Evolutionary conservation across 345 rosid genomes (phyloP), one percentile per base, ranked within the genome.

Genomic region (Euphorbia peplus): DNA sequence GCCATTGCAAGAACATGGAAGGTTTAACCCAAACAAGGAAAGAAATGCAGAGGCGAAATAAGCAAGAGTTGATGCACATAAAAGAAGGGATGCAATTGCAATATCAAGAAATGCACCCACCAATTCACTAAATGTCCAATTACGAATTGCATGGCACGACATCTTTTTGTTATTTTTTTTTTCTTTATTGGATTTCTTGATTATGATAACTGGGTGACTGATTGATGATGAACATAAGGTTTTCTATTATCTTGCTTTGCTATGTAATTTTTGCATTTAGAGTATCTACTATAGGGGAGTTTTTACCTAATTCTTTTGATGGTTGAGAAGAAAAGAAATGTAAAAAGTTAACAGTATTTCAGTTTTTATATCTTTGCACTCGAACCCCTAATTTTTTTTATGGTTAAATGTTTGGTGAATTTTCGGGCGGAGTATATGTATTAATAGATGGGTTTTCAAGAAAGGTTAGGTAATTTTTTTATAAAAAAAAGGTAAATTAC

Each of bases 21-120:
- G 18, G 63, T n/a, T 22, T 54, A 78, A 54, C 56, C 92, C 92
- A 22, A 87, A 79, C 35, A 87, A 60, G 75, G 76, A 67, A 15
- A 79, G 74, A 60, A 90, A 80, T 70, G 79, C 88, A 0, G 83
- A 84, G 63, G 74, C 76, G 5, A 87, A 65, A 72, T 74, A 91
- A n/a, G 76, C 78, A 30, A 83, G 73, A 58, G 80, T 54, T 15
- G 92, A 83, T 60, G 57, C 78, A 64, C 87, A 91, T 2, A 93
- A 76, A 64, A 91, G 89, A 69, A 82, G 60, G 71, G 76, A 84
- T 67, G 95, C 87, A 68, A 93, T 46, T 18, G 73, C 70, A 51
- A 93, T 86, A 69, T 88, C 88, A 30, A 93, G 65, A 79, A 86
- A 91, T 28, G 84, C 88, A 59, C 84, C 78, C 3, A 84, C 70